phyloP scores from a whole-genome alignment of 2,329 filamentous ascomycete genomes.

The Xylaria sp. region DNA sequence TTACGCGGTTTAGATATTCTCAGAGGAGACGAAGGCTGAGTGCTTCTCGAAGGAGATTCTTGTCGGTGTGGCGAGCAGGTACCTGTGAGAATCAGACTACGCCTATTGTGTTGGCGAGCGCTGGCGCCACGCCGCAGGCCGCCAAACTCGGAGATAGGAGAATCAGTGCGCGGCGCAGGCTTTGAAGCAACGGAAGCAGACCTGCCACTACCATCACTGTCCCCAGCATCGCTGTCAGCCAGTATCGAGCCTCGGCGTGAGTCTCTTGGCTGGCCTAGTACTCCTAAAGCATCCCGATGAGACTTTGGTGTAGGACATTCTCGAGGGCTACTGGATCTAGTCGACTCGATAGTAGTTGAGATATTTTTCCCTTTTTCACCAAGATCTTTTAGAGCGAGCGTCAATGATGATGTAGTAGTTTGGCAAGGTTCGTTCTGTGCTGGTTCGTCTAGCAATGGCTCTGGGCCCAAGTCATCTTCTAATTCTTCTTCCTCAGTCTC shows the following conservation, averaged over 20 bases:
- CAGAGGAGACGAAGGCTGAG: slow-evolving; percentile 82
- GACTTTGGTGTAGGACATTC: slow-evolving; percentile 92
- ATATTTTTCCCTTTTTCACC: slow-evolving; percentile 48
- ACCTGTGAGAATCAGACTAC: slow-evolving; percentile 82
- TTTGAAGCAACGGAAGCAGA: slow-evolving; percentile 78
- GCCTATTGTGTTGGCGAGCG: slow-evolving; percentile 81
- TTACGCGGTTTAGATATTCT: slow-evolving; percentile 81
- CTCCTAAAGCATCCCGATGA: slow-evolving; percentile 65
- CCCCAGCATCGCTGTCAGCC: slow-evolving; percentile 81
- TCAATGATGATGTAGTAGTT: slow-evolving; percentile 60
- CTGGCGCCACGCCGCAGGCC: slow-evolving; percentile 76
- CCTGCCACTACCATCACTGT: slow-evolving; percentile 86
- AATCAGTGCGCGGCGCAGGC: slow-evolving; percentile 76
- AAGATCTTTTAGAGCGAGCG: slow-evolving; percentile 56
- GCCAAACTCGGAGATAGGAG: slow-evolving; percentile 85
- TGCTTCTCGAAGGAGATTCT: slow-evolving; percentile 80
- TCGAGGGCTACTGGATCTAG: slow-evolving; percentile 85
- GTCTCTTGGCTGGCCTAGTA: slow-evolving; percentile 62
- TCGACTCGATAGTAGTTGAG: slow-evolving; percentile 74
- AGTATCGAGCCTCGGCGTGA: slow-evolving; percentile 79
- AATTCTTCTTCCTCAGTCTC: slow-evolving; percentile 57
- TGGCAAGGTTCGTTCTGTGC: slow-evolving; percentile 65
- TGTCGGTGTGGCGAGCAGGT: slow-evolving; percentile 82
- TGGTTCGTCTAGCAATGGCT: slow-evolving; percentile 54
- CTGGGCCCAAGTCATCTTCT: slow-evolving; percentile 48